Evolutionary conservation across 2,329 filamentous ascomycete genomes (phyloP).

Genomic region (Pseudogymnoascus sp.): DNA sequence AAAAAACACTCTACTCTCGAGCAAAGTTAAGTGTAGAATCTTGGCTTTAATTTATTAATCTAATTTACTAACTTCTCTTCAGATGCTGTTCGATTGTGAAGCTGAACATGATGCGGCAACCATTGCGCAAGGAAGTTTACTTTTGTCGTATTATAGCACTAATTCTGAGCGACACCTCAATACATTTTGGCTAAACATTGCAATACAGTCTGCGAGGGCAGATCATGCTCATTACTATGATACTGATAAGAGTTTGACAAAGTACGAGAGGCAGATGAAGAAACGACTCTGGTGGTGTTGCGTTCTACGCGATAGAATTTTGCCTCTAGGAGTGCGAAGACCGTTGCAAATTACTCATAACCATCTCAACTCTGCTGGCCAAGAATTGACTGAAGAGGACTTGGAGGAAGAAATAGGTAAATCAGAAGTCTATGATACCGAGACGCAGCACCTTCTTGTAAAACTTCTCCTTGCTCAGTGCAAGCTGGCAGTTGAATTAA

Average conservation of each 20-base stretch:
- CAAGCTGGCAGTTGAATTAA: slow-evolving; percentile 12
- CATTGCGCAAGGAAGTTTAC: background rate
- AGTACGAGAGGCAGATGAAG: background rate
- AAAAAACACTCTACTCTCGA: background rate
- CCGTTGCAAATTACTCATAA: background rate
- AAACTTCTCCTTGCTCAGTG: background rate
- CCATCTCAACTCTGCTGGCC: background rate
- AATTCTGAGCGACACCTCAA: background rate
- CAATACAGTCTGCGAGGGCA: background rate
- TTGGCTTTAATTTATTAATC: background rate
- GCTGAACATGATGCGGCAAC: background rate
- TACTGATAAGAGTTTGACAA: background rate
- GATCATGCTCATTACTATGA: background rate
- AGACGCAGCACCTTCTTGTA: no score
- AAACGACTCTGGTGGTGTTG: background rate
- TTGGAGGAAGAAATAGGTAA: no score
- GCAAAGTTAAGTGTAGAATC: background rate
- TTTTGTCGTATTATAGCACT: slow-evolving; percentile 13
- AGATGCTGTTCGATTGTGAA: background rate
- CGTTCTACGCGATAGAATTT: background rate
- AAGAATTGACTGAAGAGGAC: no score
- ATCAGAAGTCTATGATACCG: no score
- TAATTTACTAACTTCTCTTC: background rate
- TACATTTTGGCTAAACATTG: background rate
- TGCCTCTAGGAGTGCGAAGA: background rate